Percentiles rank a stretch among this genome's conserved stretches.
These are phyloP conservation scores for Rhodotorula babjevae DNA, from an alignment of 768 basidiomycete genomes.

Conservation along the genomic window DNA sequence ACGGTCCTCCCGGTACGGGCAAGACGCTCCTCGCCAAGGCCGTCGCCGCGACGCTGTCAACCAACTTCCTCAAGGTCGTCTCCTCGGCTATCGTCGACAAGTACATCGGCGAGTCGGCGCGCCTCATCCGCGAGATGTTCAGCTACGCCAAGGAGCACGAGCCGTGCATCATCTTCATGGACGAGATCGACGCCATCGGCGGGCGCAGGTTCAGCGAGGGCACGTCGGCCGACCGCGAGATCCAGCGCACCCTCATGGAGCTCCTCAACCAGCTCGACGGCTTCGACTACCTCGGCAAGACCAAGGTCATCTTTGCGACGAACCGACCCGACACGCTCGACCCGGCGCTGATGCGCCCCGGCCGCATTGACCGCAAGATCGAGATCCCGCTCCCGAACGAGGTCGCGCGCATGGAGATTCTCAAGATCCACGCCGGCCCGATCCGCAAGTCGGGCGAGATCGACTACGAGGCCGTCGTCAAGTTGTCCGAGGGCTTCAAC, in stretches of 20 bases:
- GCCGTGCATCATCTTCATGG: constrained; percentile 56
- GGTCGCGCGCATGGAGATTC: constrained; percentile 88
- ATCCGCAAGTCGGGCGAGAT: constrained; percentile 94
- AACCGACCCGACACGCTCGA: constrained; percentile 97
- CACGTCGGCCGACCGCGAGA: constrained; percentile 95
- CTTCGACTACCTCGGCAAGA: constrained; percentile 90
- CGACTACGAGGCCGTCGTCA: constrained; percentile 93
- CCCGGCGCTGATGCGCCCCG: constrained; percentile 91
- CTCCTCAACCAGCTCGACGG: constrained; percentile 99
- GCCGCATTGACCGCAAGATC: constrained; percentile 92
- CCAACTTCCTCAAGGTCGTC: constrained; percentile 97
- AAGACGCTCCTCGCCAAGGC: constrained; percentile 93
- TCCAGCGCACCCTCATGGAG: constrained; percentile 99
- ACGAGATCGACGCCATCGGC: constrained; percentile 81
- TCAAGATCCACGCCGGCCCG: constrained; percentile 91
- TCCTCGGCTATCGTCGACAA: constrained; percentile 97
- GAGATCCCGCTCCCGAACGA: constrained; percentile 97
- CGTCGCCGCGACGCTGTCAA: constrained; percentile 93
- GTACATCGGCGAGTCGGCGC: constrained; percentile 96
- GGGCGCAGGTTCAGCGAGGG: constrained; percentile 87
- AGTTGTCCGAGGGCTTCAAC: constrained; percentile 89
- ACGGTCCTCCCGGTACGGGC: constrained; percentile 93
- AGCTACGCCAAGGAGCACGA: constrained; percentile 96
- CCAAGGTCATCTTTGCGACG: constrained; percentile 99
- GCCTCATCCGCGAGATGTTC: constrained; percentile 97